Evolutionary conservation across 2,329 filamentous ascomycete genomes (phyloP).

Genomic region (Penicillium brasilianum): DNA sequence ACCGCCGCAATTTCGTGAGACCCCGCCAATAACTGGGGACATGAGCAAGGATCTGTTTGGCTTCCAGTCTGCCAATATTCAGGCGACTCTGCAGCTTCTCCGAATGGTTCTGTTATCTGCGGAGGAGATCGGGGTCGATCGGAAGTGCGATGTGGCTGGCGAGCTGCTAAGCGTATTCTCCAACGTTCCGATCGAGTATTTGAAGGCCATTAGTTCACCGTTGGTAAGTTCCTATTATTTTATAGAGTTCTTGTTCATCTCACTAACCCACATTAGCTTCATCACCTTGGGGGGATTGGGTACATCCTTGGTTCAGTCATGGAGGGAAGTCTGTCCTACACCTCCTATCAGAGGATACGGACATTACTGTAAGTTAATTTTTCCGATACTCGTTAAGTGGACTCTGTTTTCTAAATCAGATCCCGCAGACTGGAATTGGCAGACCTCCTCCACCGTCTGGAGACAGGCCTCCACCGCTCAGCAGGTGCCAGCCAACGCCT

Average conservation of each 20-base stretch:
- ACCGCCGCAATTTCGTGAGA: slow-evolving; percentile 34
- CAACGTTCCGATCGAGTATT: slow-evolving; percentile 51
- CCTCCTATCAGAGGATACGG: slow-evolving; percentile 49
- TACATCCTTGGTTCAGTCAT: slow-evolving; percentile 56
- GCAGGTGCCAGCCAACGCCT: slow-evolving; percentile 48
- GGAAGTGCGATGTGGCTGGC: slow-evolving; percentile 54
- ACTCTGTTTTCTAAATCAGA: background rate
- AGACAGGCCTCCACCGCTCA: slow-evolving; percentile 48
- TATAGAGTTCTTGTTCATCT: background rate
- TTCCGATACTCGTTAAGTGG: background rate
- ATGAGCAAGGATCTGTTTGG: slow-evolving; percentile 47
- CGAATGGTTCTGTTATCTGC: slow-evolving; percentile 53
- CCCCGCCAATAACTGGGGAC: slow-evolving; percentile 37
- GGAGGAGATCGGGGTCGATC: slow-evolving; percentile 45
- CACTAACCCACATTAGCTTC: slow-evolving; percentile 35
- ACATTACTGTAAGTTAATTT: slow-evolving; percentile 40
- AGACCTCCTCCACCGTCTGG: slow-evolving; percentile 52
- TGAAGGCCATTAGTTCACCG: slow-evolving; percentile 56
- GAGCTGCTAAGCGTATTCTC: slow-evolving; percentile 52
- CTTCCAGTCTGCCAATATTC: slow-evolving; percentile 59
- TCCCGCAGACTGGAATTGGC: slow-evolving; percentile 46
- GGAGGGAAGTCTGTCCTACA: slow-evolving; percentile 51
- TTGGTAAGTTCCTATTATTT: slow-evolving; percentile 32
- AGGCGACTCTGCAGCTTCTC: slow-evolving; percentile 55
- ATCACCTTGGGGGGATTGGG: slow-evolving; percentile 57